A percentile compares a stretch with the other conserved stretches of the same genome.
Evolutionary conservation across 2,329 filamentous ascomycete species (phyloP).

Genomic region (Claviceps cyperi): DNA sequence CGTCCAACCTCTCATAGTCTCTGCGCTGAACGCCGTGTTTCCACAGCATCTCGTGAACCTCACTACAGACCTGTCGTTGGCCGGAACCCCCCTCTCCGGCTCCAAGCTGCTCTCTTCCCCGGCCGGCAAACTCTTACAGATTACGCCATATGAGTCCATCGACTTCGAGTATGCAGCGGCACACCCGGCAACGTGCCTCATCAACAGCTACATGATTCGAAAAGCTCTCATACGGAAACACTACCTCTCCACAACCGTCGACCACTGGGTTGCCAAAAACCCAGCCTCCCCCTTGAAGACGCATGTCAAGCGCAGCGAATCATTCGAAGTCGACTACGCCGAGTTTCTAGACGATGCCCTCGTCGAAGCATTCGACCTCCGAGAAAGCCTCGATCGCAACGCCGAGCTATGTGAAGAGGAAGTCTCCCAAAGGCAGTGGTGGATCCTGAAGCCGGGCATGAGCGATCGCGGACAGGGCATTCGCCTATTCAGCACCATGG

Average conservation of each 20-base stretch:
- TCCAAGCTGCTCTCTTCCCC: constrained; percentile 19
- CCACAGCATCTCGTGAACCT: constrained; percentile 39
- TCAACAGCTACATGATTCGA: constrained; percentile 88
- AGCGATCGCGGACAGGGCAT: constrained; percentile 93
- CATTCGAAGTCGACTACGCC: constrained; percentile 91
- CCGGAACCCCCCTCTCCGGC: constrained; percentile 21
- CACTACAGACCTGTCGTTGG: constrained; percentile 28
- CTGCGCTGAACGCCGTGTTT: constrained; percentile 52
- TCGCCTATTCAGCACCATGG: constrained; percentile 70
- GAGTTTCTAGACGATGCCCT: constrained; percentile 93
- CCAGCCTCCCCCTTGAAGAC: constrained; percentile 52
- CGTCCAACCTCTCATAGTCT: constrained; percentile 71
- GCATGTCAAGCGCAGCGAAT: constrained; percentile 64
- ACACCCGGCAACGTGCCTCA: constrained; percentile 46
- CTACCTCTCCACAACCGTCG: constrained; percentile 71
- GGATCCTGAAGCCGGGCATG: constrained; percentile 97
- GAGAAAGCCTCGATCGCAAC: constrained; percentile 63
- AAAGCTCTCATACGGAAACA: constrained; percentile 96
- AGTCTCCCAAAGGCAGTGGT: constrained; percentile 55
- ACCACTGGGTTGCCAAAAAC: constrained; percentile 76
- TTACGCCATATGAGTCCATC: constrained; percentile 72
- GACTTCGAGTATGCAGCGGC: constrained; percentile 64
- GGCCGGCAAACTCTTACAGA: constrained; percentile 50
- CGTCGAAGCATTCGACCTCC: constrained; percentile 76
- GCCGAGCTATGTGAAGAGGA: constrained; percentile 14